Base-by-base conservation (phyloP, 2,329 filamentous ascomycete genomes). In the Aspergillus unguis region DNA sequence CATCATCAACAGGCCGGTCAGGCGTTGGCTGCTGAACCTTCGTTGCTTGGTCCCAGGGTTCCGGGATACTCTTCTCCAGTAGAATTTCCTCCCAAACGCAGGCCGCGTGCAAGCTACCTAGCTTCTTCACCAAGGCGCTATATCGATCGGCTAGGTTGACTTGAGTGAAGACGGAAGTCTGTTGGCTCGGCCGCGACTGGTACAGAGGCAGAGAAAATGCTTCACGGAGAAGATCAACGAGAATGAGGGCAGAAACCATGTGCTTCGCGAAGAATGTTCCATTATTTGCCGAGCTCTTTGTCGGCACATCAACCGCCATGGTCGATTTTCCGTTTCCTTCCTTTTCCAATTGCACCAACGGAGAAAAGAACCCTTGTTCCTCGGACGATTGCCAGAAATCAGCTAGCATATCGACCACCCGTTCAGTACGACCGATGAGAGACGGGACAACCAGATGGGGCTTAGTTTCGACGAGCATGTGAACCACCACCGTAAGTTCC, bases 131-230 rank as follows among this genome's bases (percentile, higher is more conserved):
- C 35, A 96, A 75, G n/a, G 78, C 73, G 41, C 84, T 77, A 66
- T 95, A 95, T 67, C 90, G 86, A 68, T 97, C 92, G 31, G 86
- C 90, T 25, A 95, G 80, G 65, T 95, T 95, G 61, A 95, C 81
- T 27, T 84, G 81, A 50, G 83, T 84, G 63, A 96, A 88, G 8
- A 86, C 81, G 29, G 84, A 81, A 7, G 75, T 76, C 47, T 82
- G 79, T 31, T 80, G 75, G 32, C 73, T 77, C 27, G 85, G 82
- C 52, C 90, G 81, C 49, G 83, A 81, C 52, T 84, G 83, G 65
- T 83, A 85, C 45, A 83, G 74, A 25, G 82, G 80, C 48, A 76
- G 73, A 42, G 85, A 84, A 67, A 89, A 96, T 54, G 87, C 86
- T 52, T 88, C 82, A 32, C 85, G 85, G 32, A 95, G 78, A 25